Evolutionary conservation across 805 yeast genomes (phyloP), one percentile per base, ranked within the genome.

Genomic region (Candida hispaniensis): DNA sequence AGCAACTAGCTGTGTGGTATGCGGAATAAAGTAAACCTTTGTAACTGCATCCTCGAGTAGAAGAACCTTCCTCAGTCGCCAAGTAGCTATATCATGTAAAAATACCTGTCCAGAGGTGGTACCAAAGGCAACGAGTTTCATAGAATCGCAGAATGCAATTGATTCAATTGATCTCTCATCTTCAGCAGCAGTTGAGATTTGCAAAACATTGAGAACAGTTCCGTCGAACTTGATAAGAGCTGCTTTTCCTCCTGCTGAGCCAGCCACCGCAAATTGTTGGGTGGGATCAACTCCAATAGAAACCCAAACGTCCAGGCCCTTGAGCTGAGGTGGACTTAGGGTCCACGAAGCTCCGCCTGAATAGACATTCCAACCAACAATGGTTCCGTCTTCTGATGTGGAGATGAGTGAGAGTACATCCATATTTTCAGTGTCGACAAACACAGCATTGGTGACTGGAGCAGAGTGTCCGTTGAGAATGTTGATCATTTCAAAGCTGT

Each of bases 291-390:
- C 46, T 5, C 73, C 59, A 16, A 82, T 50, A 4, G 88, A 69
- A 29, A 88, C 88, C 96, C 97, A 91, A 13, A 95, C 93, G 35
- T 91, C 79, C 35, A 69, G 66, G 18, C 91, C 93, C 50, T 73
- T 78, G 53, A 83, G 71, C 40, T 76, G 79, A 14, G 29, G 29
- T 12, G 45, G 47, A n/a, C 45, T 50, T 6, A 57, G 45, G 5
- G 45, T 45, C 63, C 73, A 88, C 44, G 70, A 66, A 21, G 73
- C 72, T 29, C 71, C 73, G 18, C 75, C 75, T 4, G 88, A 75
- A 61, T 72, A 86, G 39, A 86, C 80, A 52, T 85, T 82, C 97
- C 97, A 88, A 40, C 75, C 75, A 39, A 86, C 75, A 19, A 91
- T 70, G 4, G 82, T 63, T 17, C 94, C 85, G 58, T 91, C 97